A percentile compares a stretch with the other conserved stretches of the same genome.
These are phyloP conservation scores for Vigna radiata DNA, from an alignment of 306 rosid species.

Conservation along the genomic window DNA sequence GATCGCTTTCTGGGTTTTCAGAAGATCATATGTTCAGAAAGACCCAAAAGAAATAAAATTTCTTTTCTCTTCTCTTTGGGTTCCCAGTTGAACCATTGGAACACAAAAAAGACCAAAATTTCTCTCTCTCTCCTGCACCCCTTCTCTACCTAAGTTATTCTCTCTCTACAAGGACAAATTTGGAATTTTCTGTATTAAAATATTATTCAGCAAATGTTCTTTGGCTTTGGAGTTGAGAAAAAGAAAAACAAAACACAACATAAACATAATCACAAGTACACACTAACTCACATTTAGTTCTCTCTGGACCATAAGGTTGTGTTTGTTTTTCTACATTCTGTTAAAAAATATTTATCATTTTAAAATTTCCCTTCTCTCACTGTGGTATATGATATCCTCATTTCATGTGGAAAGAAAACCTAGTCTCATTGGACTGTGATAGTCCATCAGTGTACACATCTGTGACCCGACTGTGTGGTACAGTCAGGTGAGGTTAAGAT, in stretches of 20 bases:
- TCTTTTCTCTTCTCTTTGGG: constrained; percentile 50
- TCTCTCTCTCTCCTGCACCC: constrained; percentile 50
- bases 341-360: background rate
- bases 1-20: constrained; percentile 76
- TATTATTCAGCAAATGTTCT: constrained; percentile 57
- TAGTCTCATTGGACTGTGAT: constrained; percentile 39
- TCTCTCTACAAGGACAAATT: constrained; percentile 73
- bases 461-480: constrained; percentile 43
- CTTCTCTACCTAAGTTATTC: constrained; percentile 45
- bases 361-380: background rate
- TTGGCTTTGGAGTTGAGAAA: constrained; percentile 43
- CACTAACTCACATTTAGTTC: constrained; percentile 28
- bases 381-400: constrained; percentile 23
- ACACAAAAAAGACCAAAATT: constrained; percentile 55
- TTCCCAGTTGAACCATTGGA: constrained; percentile 81
- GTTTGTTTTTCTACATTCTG: constrained; percentile 4
- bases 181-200: constrained; percentile 53
- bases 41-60: constrained; percentile 51
- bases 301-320: constrained; percentile 51
- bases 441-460: background rate
- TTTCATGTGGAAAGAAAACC: background rate
- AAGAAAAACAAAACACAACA: background rate
- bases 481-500: constrained; percentile 30
- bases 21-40: constrained; percentile 66
- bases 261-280: constrained; percentile 34